Evolutionary conservation across 1,284 basidiomycete genomes (phyloP).

Genomic region (Peniophora sp.): DNA sequence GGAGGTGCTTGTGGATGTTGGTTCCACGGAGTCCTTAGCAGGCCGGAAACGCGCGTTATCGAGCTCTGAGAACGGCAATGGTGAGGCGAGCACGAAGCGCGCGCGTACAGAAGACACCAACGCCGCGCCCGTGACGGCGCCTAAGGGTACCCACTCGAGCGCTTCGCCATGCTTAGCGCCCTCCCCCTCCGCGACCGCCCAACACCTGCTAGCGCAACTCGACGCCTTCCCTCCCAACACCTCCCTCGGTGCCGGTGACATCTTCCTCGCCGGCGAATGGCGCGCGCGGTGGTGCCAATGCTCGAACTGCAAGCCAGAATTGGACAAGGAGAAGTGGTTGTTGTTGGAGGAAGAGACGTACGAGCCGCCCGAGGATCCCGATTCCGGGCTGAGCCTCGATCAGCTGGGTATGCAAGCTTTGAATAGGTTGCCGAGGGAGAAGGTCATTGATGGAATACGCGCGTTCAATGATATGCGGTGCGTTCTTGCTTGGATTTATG

Average conservation of each 20-base stretch:
- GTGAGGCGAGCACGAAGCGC: constrained; percentile 31
- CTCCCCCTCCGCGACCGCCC: constrained; percentile 30
- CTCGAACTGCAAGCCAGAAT: constrained; percentile 48
- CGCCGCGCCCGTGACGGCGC: constrained; percentile 13
- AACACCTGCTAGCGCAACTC: constrained; percentile 26
- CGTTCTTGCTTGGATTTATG: constrained; percentile 13
- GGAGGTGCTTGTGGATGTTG: constrained; percentile 10
- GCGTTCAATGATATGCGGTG: constrained; percentile 77
- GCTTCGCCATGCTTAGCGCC: constrained; percentile 43
- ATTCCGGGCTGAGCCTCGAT: constrained; percentile 69
- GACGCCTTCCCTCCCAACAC: not conserved
- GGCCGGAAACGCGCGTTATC: constrained; percentile 41
- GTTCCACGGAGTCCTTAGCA: constrained; percentile 1
- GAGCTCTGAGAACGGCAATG: constrained; percentile 25
- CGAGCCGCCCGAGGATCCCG: constrained; percentile 75
- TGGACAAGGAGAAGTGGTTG: constrained; percentile 48
- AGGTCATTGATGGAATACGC: constrained; percentile 69
- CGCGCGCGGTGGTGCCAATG: constrained; percentile 71
- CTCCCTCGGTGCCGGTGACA: constrained; percentile 46
- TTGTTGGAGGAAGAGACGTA: constrained; percentile 75
- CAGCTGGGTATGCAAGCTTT: constrained; percentile 74
- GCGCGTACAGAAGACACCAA: not conserved
- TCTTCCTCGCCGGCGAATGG: constrained; percentile 67
- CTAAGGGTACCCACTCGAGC: not conserved
- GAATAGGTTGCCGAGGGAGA: constrained; percentile 60